Evolutionary conservation across 2,329 filamentous ascomycete genomes (phyloP).

Genomic region (Alternaria sp.): DNA sequence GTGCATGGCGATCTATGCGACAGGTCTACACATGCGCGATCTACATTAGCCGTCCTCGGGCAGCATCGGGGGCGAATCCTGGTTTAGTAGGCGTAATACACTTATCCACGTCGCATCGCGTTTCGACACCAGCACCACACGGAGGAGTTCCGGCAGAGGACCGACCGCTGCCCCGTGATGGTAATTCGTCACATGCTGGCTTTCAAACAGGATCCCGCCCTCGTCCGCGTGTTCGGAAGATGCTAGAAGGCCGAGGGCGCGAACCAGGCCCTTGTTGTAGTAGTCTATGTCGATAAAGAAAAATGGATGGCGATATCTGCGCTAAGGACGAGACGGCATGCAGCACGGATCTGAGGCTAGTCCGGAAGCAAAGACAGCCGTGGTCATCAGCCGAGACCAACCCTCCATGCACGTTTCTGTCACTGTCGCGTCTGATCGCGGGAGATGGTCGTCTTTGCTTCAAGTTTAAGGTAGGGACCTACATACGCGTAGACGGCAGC

Average conservation of each 20-base stretch:
- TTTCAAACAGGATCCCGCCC: conserved; percentile 2
- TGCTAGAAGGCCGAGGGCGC: conserved; percentile 11
- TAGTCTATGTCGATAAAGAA: conserved; percentile 17
- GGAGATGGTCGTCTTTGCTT: conserved; percentile 24
- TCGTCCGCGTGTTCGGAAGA: conserved; percentile 10
- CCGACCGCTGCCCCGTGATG: not conserved
- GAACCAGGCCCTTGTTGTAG: conserved; percentile 12
- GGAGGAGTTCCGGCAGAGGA: conserved; percentile 4
- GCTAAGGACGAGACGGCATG: conserved; percentile 17
- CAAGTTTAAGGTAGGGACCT: conserved; percentile 21
- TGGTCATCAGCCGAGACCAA: conserved; percentile 35
- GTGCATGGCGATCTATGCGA: conserved; percentile 16
- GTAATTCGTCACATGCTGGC: conserved; percentile 1
- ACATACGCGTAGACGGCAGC: conserved; percentile 10
- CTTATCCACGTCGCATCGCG: conserved; percentile 21
- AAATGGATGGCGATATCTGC: conserved; percentile 20
- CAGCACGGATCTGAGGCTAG: conserved; percentile 22
- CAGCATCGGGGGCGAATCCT: conserved; percentile 15
- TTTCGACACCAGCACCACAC: conserved; percentile 12
- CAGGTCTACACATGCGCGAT: conserved; percentile 17
- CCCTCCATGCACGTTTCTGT: conserved; percentile 34
- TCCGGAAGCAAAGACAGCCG: conserved; percentile 26
- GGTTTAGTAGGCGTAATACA: conserved; percentile 26
- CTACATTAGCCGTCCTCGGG: conserved; percentile 21
- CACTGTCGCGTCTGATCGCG: conserved; percentile 32